Evolutionary conservation across 345 rosid genomes (phyloP).

Genomic region (Salix viminalis): DNA sequence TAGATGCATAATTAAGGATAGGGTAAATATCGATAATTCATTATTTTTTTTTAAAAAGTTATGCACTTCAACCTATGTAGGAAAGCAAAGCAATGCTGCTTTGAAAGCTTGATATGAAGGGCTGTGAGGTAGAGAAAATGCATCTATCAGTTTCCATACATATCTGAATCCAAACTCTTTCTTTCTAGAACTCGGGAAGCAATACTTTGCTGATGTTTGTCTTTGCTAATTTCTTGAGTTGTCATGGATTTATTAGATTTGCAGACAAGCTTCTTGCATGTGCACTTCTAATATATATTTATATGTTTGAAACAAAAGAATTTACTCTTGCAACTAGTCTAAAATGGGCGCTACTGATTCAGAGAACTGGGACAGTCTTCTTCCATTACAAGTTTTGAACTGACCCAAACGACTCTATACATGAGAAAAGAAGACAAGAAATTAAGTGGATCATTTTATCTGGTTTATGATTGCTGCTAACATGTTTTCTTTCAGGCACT

Average conservation of each 20-base stretch:
- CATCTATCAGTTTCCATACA: background rate
- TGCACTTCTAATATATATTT: too few relatives aligned
- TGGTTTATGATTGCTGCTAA: background rate
- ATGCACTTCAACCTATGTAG: background rate
- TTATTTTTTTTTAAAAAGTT: background rate
- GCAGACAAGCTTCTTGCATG: background rate
- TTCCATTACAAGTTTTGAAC: too few relatives aligned
- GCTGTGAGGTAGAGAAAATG: background rate
- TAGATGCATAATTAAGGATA: background rate
- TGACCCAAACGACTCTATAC: too few relatives aligned
- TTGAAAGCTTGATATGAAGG: background rate
- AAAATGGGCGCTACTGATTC: too few relatives aligned
- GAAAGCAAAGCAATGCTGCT: background rate
- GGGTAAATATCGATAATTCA: background rate
- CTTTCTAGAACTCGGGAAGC: background rate
- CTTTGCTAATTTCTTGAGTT: background rate
- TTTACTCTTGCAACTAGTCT: too few relatives aligned
- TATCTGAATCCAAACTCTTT: background rate
- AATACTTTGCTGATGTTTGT: background rate
- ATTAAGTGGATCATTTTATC: background rate
- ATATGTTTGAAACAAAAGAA: too few relatives aligned
- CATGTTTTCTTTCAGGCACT: background rate
- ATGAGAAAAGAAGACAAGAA: background rate
- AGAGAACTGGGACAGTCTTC: too few relatives aligned
- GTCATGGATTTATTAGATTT: background rate